Conservation (phyloP, 169 alveolate species). For the Eimeria mitis region DNA sequence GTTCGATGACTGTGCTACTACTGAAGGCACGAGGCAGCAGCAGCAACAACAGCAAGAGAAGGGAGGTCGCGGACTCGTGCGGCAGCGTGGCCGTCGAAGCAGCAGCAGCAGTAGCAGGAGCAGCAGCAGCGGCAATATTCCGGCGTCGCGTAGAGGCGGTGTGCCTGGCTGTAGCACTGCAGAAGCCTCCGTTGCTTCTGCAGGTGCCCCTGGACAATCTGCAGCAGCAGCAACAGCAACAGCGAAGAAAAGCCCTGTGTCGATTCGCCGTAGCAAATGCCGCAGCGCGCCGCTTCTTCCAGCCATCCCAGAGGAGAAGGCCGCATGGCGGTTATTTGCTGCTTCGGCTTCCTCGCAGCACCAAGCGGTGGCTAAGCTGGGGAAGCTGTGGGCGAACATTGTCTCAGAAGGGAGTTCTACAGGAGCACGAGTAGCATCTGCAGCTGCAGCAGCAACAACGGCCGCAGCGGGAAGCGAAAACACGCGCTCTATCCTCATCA, state of each 20-base stretch:
- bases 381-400: conserved; percentile 28
- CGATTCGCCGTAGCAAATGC: conserved; percentile 34
- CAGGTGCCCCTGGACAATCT: conserved; percentile 8
- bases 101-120: conserved; percentile 56
- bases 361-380: conserved; percentile 31
- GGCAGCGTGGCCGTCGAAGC: conserved; percentile 41
- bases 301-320: conserved; percentile 13
- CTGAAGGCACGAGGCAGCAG: conserved; percentile 19
- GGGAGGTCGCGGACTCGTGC: conserved; percentile 8
- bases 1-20: not conserved
- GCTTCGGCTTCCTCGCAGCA: conserved; percentile 49
- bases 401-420: not conserved
- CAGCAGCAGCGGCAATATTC: conserved; percentile 26
- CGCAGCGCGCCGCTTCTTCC: conserved; percentile 15
- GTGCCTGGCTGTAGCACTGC: not conserved
- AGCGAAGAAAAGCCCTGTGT: not conserved
- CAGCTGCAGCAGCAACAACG: conserved; percentile 2
- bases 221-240: conserved; percentile 45
- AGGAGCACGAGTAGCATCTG: not conserved
- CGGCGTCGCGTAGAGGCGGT: not conserved
- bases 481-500: conserved; percentile 13
- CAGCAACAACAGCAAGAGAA: conserved; percentile 37
- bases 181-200: not conserved
- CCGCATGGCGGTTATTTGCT: conserved; percentile 16
- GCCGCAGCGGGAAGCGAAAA: not conserved